Evolutionary conservation across 306 rosid species (phyloP).

Genomic region (barrel medic (Medicago truncatula)): DNA sequence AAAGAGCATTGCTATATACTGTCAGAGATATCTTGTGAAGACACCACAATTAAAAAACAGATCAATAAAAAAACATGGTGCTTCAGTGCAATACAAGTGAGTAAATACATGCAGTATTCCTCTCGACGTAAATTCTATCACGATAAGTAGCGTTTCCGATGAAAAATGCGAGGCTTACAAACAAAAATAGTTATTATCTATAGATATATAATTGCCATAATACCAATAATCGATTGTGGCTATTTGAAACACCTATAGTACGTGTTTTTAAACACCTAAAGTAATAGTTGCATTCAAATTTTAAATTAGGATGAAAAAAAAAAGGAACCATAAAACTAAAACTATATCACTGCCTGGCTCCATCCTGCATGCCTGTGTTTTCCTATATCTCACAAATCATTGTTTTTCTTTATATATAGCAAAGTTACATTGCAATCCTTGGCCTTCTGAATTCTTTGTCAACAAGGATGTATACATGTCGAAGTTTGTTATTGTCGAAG

Average conservation of each 20-base stretch:
- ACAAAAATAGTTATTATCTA: background rate
- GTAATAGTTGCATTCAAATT: background rate
- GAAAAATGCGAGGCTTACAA: background rate
- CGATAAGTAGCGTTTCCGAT: too few relatives aligned
- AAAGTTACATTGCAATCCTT: slow-evolving; percentile 1
- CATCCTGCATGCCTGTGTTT: slow-evolving; percentile 5
- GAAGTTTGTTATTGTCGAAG: background rate
- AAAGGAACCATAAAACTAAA: slow-evolving; percentile 15
- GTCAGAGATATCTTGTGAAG: too few relatives aligned
- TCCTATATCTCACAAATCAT: background rate
- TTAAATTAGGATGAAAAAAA: background rate
- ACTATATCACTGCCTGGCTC: slow-evolving; percentile 5
- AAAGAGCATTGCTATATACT: too few relatives aligned
- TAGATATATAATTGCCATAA: background rate
- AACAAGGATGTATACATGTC: background rate
- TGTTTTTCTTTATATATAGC: background rate
- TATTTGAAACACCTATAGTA: background rate
- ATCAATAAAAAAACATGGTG: too few relatives aligned
- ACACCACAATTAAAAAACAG: too few relatives aligned
- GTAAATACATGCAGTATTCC: too few relatives aligned
- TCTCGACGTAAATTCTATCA: too few relatives aligned
- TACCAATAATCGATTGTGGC: background rate
- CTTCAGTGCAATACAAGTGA: too few relatives aligned
- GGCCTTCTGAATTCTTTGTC: background rate
- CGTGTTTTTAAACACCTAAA: background rate